Conservation (phyloP, 2,329 filamentous ascomycete genomes). For the Aspergillus uvarum region DNA sequence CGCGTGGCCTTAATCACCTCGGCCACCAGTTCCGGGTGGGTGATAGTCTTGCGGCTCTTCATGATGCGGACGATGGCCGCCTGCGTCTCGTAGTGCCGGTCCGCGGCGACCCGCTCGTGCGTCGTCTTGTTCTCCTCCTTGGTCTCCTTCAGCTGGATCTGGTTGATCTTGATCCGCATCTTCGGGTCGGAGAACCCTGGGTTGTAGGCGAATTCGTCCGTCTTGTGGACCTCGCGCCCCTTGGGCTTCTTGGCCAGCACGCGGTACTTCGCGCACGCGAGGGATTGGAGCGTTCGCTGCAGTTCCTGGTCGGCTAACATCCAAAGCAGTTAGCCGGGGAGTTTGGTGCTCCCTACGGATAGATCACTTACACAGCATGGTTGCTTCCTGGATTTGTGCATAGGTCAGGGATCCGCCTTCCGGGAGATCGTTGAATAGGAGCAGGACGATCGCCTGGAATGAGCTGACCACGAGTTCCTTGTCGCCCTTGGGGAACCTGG, state of each 20-base stretch:
- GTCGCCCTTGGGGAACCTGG: conserved; percentile 71
- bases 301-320: conserved; percentile 68
- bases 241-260: conserved; percentile 84
- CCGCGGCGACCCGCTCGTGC: conserved; percentile 82
- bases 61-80: conserved; percentile 95
- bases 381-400: conserved; percentile 70
- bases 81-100: conserved; percentile 94
- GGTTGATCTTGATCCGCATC: conserved; percentile 95
- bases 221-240: conserved; percentile 72
- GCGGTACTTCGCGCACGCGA: conserved; percentile 85
- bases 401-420: conserved; percentile 69
- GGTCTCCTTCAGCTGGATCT: conserved; percentile 95
- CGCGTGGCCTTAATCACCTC: conserved; percentile 92
- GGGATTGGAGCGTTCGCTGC: conserved; percentile 85
- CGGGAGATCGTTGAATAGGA: conserved; percentile 78
- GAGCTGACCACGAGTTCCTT: conserved; percentile 91
- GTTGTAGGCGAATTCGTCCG: conserved; percentile 85
- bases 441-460: conserved; percentile 86
- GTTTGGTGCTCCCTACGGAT: neutral
- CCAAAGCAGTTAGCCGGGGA: conserved; percentile 28
- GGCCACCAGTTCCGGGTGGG: conserved; percentile 80
- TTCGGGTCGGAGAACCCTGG: conserved; percentile 73
- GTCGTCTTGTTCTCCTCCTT: conserved; percentile 92
- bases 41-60: conserved; percentile 88
- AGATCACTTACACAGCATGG: conserved; percentile 62